Evolutionary conservation across 2,329 filamentous ascomycete species (phyloP).

Genomic region (Botrytis medusae): DNA sequence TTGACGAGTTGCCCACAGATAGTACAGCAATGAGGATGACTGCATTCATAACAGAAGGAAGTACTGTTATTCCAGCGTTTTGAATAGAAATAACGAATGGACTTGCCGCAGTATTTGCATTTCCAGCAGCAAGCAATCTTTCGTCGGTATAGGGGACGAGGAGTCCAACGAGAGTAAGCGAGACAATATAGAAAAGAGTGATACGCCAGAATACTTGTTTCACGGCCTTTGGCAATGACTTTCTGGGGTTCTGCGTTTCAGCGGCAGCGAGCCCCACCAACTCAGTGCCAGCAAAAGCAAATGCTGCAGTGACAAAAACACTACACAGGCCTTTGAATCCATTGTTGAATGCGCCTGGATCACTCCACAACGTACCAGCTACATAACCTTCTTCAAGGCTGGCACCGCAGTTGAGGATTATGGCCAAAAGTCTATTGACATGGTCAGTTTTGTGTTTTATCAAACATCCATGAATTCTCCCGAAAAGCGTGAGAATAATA

Average conservation of each 20-base stretch:
- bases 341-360: slow-evolving; percentile 82
- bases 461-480: not conserved
- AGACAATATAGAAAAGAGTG: slow-evolving; percentile 83
- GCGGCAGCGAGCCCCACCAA: slow-evolving; percentile 75
- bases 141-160: slow-evolving; percentile 72
- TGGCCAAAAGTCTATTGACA: slow-evolving; percentile 67
- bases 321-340: slow-evolving; percentile 81
- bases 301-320: slow-evolving; percentile 75
- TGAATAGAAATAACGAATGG: slow-evolving; percentile 93
- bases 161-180: slow-evolving; percentile 76
- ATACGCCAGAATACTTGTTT: slow-evolving; percentile 98
- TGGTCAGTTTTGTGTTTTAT: not conserved
- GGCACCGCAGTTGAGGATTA: slow-evolving; percentile 82
- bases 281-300: slow-evolving; percentile 74
- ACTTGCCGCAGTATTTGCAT: slow-evolving; percentile 71
- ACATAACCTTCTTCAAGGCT: slow-evolving; percentile 74
- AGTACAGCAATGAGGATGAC: slow-evolving; percentile 89
- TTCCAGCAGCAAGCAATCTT: slow-evolving; percentile 58
- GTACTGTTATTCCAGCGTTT: slow-evolving; percentile 75
- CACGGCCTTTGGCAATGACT: slow-evolving; percentile 80
- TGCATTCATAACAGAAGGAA: slow-evolving; percentile 91
- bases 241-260: slow-evolving; percentile 75
- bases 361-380: slow-evolving; percentile 72
- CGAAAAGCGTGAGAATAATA: not conserved
- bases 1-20: slow-evolving; percentile 86